A percentile compares a stretch with the other conserved stretches of the same genome.
Evolutionary conservation across 768 basidiomycete species (phyloP).

Genomic region (Rhodotorula kratochvilovae): DNA sequence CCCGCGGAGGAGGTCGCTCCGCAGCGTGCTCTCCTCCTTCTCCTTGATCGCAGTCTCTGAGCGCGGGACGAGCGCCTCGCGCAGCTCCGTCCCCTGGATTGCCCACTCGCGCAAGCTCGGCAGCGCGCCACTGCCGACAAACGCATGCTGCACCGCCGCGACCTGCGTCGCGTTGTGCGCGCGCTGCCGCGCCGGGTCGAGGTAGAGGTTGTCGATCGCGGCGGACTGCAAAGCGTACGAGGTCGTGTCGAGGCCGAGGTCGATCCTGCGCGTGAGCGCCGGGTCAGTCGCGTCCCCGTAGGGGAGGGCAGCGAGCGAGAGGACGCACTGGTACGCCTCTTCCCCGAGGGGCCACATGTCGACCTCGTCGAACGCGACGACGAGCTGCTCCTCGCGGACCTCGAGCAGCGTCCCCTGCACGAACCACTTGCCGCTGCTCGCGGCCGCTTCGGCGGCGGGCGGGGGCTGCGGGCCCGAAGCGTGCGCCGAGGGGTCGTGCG

Average conservation of each 20-base stretch:
- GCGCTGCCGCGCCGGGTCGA: conserved; percentile 52
- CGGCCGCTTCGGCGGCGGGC: background rate
- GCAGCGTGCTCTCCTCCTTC: conserved; percentile 46
- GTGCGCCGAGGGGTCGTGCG: background rate
- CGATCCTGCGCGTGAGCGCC: conserved; percentile 52
- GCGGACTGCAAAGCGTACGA: conserved; percentile 64
- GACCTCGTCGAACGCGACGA: conserved; percentile 57
- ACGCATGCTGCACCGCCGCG: conserved; percentile 4
- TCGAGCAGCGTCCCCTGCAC: conserved; percentile 59
- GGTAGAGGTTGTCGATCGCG: conserved; percentile 59
- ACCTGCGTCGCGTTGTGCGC: conserved; percentile 22
- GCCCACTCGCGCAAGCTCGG: conserved; percentile 54
- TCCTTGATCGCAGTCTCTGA: background rate
- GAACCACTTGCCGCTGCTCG: conserved; percentile 5
- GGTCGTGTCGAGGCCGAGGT: conserved; percentile 65
- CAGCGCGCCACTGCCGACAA: conserved; percentile 26
- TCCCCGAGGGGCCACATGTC: conserved; percentile 49
- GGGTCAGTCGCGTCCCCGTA: background rate
- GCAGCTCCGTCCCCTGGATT: conserved; percentile 65
- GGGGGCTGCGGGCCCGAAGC: conserved; percentile 12
- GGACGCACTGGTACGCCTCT: conserved; percentile 53
- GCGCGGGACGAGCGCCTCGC: conserved; percentile 59
- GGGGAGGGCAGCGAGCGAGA: background rate
- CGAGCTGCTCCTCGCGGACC: conserved; percentile 55
- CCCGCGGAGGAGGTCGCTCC: conserved; percentile 58